These are phyloP conservation scores for Plasmopara muralis DNA, from an alignment of 352 stramenopile genomes.

Conservation along the genomic window DNA sequence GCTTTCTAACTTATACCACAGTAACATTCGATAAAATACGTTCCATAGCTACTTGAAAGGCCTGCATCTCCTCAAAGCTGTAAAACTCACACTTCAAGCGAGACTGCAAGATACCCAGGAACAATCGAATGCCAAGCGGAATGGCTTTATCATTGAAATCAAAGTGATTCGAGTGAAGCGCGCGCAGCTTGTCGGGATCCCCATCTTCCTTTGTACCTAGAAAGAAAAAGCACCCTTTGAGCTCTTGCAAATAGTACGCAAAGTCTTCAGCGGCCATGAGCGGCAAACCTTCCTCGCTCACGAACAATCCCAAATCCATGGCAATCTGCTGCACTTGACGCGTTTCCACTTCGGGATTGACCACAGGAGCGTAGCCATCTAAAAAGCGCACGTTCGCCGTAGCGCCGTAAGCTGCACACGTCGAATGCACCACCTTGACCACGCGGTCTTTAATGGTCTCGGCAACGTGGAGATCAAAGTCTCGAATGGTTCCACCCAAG, in stretches of 20 bases:
- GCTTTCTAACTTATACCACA: constrained; percentile 22
- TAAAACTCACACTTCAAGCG: constrained; percentile 63
- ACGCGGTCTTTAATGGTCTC: constrained; percentile 80
- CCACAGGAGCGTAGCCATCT: constrained; percentile 68
- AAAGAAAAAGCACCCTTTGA: constrained; percentile 84
- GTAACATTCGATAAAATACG: constrained; percentile 44
- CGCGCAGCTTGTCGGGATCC: constrained; percentile 46
- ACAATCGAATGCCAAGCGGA: constrained; percentile 74
- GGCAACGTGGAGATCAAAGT: constrained; percentile 84
- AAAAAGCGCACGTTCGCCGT: constrained; percentile 54
- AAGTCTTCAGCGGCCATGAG: constrained; percentile 96
- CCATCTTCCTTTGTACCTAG: constrained; percentile 67
- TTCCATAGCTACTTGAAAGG: constrained; percentile 74
- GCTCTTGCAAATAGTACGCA: constrained; percentile 82
- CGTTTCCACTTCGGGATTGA: constrained; percentile 79
- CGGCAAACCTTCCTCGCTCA: constrained; percentile 71
- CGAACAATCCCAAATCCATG: constrained; percentile 59
- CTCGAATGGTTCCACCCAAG: constrained; percentile 89
- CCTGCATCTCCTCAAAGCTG: constrained; percentile 60
- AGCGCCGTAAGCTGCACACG: constrained; percentile 72
- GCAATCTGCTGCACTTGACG: constrained; percentile 67
- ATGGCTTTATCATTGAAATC: constrained; percentile 85
- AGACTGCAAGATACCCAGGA: constrained; percentile 64
- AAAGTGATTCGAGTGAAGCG: constrained; percentile 73
- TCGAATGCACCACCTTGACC: constrained; percentile 79